Percentiles rank a stretch among this genome's conserved stretches.
Conservation (phyloP, 78 protist species). For the Kipferlia bialata region DNA sequence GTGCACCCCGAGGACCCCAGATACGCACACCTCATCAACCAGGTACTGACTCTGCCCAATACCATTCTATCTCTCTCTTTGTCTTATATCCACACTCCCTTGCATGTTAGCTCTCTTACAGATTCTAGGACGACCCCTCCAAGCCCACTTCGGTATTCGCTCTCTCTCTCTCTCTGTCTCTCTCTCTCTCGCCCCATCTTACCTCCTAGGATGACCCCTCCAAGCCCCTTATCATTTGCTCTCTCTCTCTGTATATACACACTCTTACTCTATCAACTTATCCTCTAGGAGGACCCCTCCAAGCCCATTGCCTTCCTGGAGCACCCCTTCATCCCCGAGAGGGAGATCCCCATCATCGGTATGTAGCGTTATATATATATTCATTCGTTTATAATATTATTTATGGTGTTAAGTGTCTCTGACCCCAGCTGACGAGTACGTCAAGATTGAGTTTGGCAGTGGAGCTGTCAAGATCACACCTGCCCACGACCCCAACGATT, state of each 20-base stretch:
- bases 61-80: no score
- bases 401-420: no score
- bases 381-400: no score
- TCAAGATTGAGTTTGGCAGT: constrained; percentile 78
- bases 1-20: constrained; percentile 82
- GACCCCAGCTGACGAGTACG: constrained; percentile 50
- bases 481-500: constrained; percentile 94
- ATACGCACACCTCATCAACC: constrained; percentile 38
- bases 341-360: constrained; percentile 70
- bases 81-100: no score
- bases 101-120: no score
- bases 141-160: neutral
- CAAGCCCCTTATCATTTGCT: neutral
- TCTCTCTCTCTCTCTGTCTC: no score
- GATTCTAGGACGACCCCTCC: no score
- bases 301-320: neutral
- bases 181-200: no score
- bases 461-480: constrained; percentile 96
- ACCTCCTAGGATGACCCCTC: neutral
- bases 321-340: constrained; percentile 19
- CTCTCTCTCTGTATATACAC: no score
- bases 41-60: no score
- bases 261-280: neutral
- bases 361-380: no score
- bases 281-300: neutral